phyloP scores from a whole-genome alignment of 2,329 filamentous ascomycete species.

The Fusarium longipes region DNA sequence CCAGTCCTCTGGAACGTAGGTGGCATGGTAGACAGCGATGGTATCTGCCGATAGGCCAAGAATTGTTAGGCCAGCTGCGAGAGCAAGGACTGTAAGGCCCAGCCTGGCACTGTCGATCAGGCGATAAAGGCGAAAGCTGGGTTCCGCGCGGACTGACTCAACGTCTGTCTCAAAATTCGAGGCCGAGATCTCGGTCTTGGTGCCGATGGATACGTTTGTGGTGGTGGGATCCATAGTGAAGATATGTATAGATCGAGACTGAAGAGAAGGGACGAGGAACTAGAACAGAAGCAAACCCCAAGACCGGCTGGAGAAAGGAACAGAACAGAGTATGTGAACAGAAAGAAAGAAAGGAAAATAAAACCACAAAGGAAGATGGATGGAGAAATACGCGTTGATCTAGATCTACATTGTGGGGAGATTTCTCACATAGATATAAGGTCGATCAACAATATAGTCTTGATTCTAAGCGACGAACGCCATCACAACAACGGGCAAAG shows the following conservation, averaged over 20 bases:
- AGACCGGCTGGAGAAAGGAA: constrained; percentile 27
- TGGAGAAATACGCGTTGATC: constrained; percentile 4
- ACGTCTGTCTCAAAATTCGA: constrained; percentile 64
- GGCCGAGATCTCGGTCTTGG: constrained; percentile 55
- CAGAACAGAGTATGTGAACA: constrained; percentile 7
- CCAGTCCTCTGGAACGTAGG: constrained; percentile 60
- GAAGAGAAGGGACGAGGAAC: constrained; percentile 1
- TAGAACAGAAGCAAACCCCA: constrained; percentile 18
- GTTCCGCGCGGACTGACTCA: constrained; percentile 50
- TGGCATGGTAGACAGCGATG: constrained; percentile 66
- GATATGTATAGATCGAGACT: constrained; percentile 1
- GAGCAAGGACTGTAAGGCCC: constrained; percentile 61
- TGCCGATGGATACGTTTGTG: constrained; percentile 43
- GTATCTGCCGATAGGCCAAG: constrained; percentile 66
- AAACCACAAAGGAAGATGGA: neutral
- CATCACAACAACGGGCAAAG: constrained; percentile 3
- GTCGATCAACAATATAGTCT: constrained; percentile 17
- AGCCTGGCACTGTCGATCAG: constrained; percentile 59
- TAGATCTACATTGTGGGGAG: neutral
- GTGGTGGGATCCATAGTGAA: constrained; percentile 25
- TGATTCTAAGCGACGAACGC: constrained; percentile 28
- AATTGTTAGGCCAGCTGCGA: constrained; percentile 63
- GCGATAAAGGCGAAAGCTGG: constrained; percentile 54
- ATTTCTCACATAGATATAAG: constrained; percentile 41
- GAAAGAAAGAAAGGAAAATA: constrained; percentile 12